A percentile compares a stretch with the other conserved stretches of the same genome.
These are phyloP conservation scores for Brettanomyces sp. DNA, from an alignment of 805 yeast genomes.

Conservation along the genomic window DNA sequence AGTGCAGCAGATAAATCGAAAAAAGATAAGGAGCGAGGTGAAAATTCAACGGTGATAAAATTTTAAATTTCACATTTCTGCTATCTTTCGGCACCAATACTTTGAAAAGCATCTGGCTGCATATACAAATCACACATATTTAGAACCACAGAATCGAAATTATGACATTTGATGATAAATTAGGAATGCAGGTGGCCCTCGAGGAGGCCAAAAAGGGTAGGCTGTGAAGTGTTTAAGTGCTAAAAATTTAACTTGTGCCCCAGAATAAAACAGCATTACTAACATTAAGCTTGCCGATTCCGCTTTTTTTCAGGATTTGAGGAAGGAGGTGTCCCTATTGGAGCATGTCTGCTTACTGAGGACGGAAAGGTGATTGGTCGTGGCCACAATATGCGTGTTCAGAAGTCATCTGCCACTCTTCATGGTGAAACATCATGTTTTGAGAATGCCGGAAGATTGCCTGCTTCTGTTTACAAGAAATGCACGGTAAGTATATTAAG, in stretches of 20 bases:
- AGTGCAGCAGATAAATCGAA: too few species aligned
- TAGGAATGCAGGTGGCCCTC: conserved; percentile 61
- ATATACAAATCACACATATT: too few species aligned
- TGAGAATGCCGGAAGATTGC: conserved; percentile 84
- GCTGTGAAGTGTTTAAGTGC: conserved; percentile 9
- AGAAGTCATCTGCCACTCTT: conserved; percentile 70
- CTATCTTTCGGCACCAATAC: too few species aligned
- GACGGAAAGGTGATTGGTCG: conserved; percentile 78
- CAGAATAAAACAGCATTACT: not conserved
- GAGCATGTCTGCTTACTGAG: conserved; percentile 62
- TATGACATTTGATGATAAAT: conserved; percentile 51
- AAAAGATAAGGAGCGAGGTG: too few species aligned
- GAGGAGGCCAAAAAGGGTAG: conserved; percentile 60
- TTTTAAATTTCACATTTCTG: too few species aligned
- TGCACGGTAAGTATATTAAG: conserved; percentile 45
- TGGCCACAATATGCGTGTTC: conserved; percentile 89
- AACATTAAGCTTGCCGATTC: not conserved
- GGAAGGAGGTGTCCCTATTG: conserved; percentile 92
- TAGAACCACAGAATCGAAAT: not conserved
- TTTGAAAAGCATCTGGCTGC: too few species aligned
- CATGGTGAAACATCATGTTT: conserved; percentile 91
- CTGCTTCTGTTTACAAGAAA: conserved; percentile 67
- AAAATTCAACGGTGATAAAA: too few species aligned
- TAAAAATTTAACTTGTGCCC: not conserved
- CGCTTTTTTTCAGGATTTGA: conserved; percentile 34